These are phyloP conservation scores for Mycena vitilis DNA, from an alignment of 768 basidiomycete species.

Conservation along the genomic window DNA sequence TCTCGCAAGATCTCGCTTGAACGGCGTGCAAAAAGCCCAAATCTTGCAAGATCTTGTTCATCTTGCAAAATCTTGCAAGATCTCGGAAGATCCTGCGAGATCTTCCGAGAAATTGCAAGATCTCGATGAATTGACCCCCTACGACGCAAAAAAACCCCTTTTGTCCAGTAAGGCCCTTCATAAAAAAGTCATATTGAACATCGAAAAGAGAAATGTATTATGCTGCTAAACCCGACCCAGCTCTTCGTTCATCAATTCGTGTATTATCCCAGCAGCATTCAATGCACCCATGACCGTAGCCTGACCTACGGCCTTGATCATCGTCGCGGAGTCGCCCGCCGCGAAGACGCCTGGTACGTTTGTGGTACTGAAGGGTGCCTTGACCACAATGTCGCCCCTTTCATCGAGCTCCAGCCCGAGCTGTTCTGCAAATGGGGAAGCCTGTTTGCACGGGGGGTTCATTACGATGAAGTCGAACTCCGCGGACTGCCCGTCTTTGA, in stretches of 20 bases:
- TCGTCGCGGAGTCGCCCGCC: slow-evolving; percentile 12
- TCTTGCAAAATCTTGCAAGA: no score
- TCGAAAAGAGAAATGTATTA: no score
- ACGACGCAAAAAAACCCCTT: no score
- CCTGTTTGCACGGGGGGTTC: neutral
- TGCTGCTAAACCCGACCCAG: slow-evolving; percentile 1
- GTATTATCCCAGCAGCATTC: neutral
- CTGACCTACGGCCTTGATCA: slow-evolving; percentile 2
- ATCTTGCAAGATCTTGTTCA: no score
- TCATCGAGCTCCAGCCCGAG: slow-evolving; percentile 9
- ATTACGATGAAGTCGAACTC: slow-evolving; percentile 7
- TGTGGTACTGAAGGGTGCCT: slow-evolving; percentile 1
- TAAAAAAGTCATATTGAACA: no score
- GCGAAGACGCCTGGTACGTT: slow-evolving; percentile 1
- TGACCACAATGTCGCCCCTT: neutral
- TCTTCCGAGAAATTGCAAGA: no score
- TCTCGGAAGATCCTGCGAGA: no score
- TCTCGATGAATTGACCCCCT: no score
- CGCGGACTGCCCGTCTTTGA: neutral
- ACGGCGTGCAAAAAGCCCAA: no score
- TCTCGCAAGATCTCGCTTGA: no score
- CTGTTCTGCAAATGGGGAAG: slow-evolving; percentile 3
- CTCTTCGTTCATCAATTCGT: slow-evolving; percentile 4
- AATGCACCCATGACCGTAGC: neutral
- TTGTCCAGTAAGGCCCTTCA: no score